These are phyloP conservation scores for Suillus cothurnatus DNA, from an alignment of 768 basidiomycete species.

Conservation along the genomic window DNA sequence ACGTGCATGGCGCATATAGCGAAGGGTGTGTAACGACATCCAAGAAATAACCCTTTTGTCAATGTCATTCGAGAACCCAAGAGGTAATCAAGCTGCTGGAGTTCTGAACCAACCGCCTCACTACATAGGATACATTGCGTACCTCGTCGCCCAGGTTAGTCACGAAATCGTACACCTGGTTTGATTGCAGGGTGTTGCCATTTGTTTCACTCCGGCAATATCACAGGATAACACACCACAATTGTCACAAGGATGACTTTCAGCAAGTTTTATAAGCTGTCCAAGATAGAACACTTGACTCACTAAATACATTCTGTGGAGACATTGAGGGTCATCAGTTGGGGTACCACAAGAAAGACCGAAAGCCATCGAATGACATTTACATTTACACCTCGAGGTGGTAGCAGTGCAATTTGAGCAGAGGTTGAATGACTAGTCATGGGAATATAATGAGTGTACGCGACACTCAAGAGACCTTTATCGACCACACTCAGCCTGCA, in stretches of 20 bases:
- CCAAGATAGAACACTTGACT: not conserved
- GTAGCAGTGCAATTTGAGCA: not conserved
- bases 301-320: not conserved
- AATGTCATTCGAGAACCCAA: not conserved
- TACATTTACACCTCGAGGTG: not conserved
- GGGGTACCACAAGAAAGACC: not conserved
- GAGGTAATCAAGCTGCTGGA: not conserved
- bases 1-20: not conserved
- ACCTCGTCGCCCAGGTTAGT: not conserved
- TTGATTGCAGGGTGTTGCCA: not conserved
- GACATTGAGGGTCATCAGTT: not conserved
- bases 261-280: not conserved
- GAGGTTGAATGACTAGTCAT: not conserved
- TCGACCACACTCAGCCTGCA: not conserved
- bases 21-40: slow-evolving; percentile 2
- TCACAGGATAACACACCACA: not conserved
- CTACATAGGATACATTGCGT: not conserved
- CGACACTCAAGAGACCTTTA: not conserved
- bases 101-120: not conserved
- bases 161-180: slow-evolving; percentile 1
- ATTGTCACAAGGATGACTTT: not conserved
- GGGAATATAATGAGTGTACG: not conserved
- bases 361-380: not conserved
- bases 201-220: not conserved
- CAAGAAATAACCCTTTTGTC: not conserved